Percentiles rank a stretch among this genome's conserved stretches.
phyloP scores from a whole-genome alignment of 495 filamentous ascomycete species.

The Amorphotheca resinae region DNA sequence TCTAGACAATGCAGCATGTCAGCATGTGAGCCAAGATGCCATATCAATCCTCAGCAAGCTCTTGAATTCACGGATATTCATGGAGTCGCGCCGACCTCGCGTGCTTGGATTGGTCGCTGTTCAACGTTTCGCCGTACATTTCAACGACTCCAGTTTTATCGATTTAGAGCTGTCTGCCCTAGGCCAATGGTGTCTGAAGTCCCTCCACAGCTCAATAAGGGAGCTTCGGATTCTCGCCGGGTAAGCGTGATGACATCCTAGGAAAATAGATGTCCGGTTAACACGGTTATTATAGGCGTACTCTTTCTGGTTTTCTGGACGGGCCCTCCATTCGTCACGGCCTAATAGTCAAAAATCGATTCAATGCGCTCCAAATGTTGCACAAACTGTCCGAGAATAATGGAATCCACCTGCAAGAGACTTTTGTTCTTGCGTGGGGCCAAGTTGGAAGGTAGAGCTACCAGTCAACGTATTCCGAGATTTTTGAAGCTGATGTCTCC shows the following conservation, averaged over 20 bases:
- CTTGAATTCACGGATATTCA: slow-evolving; percentile 41
- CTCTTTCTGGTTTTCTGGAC: slow-evolving; percentile 52
- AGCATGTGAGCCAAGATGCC: slow-evolving; percentile 24
- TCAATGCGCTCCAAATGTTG: slow-evolving; percentile 54
- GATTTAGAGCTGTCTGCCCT: slow-evolving; percentile 51
- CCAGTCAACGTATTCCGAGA: slow-evolving; percentile 1
- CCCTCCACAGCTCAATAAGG: slow-evolving; percentile 66
- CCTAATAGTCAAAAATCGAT: slow-evolving; percentile 49
- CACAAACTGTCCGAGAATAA: slow-evolving; percentile 55
- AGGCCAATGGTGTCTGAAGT: slow-evolving; percentile 71
- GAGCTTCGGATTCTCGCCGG: slow-evolving; percentile 75
- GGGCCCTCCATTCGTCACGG: slow-evolving; percentile 29
- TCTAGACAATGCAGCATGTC: slow-evolving; percentile 24
- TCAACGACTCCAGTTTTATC: slow-evolving; percentile 38
- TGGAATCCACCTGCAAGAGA: slow-evolving; percentile 56
- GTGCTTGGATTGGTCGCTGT: slow-evolving; percentile 62
- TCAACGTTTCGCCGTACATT: slow-evolving; percentile 54
- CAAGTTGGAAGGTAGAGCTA: slow-evolving; percentile 44
- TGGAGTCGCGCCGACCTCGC: slow-evolving; percentile 47
- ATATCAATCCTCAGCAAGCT: slow-evolving; percentile 44
- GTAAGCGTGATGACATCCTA: slow-evolving; percentile 17
- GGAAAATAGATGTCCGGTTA: background rate
- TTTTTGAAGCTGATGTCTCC: background rate
- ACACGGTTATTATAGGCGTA: slow-evolving; percentile 29
- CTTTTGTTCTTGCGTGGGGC: slow-evolving; percentile 72